Base-by-base conservation (phyloP, 345 rosid species). In the Brassica rapa region DNA sequence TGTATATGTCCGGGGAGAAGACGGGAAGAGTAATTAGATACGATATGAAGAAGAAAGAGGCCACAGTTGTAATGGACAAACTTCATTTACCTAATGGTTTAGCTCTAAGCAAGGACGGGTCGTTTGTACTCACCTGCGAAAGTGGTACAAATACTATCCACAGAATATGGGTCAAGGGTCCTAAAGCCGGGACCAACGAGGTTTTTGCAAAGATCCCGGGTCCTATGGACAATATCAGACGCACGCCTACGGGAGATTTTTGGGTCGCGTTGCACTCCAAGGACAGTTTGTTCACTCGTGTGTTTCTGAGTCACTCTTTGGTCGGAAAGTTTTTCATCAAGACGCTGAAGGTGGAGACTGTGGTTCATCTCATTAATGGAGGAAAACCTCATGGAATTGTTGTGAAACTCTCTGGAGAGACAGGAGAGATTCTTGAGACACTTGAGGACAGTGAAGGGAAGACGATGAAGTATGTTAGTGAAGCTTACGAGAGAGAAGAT, bases 1-100 rank as follows among this genome's bases (percentile, higher is more conserved):
- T 70, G 55, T 55, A 14, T 39, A n/a, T 80, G 4, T 63, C 62
- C 3, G 72, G 43, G 8, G 76, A 60, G 0, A 69, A 8, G 9
- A 27, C 7, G 29, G 83, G 83, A 32, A 75, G 83, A 70, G 72
- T 80, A 1, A 70, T 80, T 25, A 75, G 68, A 63, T 80, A 80
- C 68, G 46, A 75, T 23, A 75, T 70, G 75, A 74, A 74, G 76
- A 80, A 10, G 21, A 75, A 80, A 80, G 79, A 75, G 66, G 73
- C 83, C 27, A 80, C 21, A 63, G 80, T 75, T 27, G 14, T 80
- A n/a, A 43, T 65, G 79, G 71, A 70, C 39, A 85, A 77, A 55
- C 83, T 90, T 29, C 85, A 85, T 9, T 83, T 90, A 32, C 86
- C 90, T 5, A 92, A 90, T 74, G 95, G 97, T n/a, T 85, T 88